A percentile compares a stretch with the other conserved stretches of the same genome.
phyloP scores from a whole-genome alignment of 2,329 filamentous ascomycete species.

The Epicoccum sorghinum region DNA sequence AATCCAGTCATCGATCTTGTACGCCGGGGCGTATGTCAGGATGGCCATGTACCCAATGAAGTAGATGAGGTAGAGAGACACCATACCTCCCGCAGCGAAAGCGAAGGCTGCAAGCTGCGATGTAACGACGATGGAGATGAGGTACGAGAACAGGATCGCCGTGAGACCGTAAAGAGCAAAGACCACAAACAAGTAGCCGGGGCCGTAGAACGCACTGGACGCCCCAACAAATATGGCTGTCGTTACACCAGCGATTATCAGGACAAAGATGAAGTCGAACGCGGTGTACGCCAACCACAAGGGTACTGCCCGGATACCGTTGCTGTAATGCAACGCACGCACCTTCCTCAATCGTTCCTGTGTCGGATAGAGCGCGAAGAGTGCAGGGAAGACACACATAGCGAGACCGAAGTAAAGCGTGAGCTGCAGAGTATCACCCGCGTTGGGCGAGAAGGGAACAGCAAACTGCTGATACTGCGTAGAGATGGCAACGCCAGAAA shows the following conservation, averaged over 20 bases:
- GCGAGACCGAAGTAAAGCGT: slow-evolving; percentile 82
- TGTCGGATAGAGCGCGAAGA: slow-evolving; percentile 90
- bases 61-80: slow-evolving; percentile 57
- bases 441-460: slow-evolving; percentile 70
- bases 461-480: slow-evolving; percentile 79
- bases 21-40: slow-evolving; percentile 74
- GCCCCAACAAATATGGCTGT: slow-evolving; percentile 71
- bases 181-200: slow-evolving; percentile 81
- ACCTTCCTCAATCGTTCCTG: slow-evolving; percentile 80
- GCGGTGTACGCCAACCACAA: slow-evolving; percentile 82
- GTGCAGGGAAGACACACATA: slow-evolving; percentile 78
- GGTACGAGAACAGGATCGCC: slow-evolving; percentile 76
- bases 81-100: slow-evolving; percentile 78
- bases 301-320: slow-evolving; percentile 80
- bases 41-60: slow-evolving; percentile 60
- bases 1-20: slow-evolving; percentile 70
- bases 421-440: slow-evolving; percentile 77
- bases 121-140: slow-evolving; percentile 78
- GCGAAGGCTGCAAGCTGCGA: slow-evolving; percentile 86
- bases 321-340: slow-evolving; percentile 86
- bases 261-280: slow-evolving; percentile 80
- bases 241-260: slow-evolving; percentile 69
- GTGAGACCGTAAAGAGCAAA: slow-evolving; percentile 82
- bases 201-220: slow-evolving; percentile 73
- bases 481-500: slow-evolving; percentile 71